Evolutionary conservation across 768 basidiomycete genomes (phyloP), one percentile per base, ranked within the genome.

Genomic region (Sporobolomyces phaffii): DNA sequence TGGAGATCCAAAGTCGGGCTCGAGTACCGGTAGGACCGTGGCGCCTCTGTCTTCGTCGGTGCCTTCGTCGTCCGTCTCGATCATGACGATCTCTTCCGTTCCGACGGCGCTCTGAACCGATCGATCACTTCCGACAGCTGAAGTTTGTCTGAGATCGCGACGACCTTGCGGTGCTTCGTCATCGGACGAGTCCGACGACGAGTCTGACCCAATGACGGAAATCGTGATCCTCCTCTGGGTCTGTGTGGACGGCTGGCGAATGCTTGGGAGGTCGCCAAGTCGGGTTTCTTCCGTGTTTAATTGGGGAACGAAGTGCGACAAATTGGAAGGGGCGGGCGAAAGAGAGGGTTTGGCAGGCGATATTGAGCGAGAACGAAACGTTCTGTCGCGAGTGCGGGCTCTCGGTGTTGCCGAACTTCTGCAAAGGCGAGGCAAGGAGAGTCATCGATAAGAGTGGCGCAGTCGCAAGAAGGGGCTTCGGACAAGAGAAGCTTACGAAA

Each of bases 191-290:
- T 29, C 13, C 1, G 58, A 60, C 3, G 45, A 29, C 13, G 61
- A 62, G 2, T 36, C 41, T 2, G 45, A 50, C 3, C 49, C 50
- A 3, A 43, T 9, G 48, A 51, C 24, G 6, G 63, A 65, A 50
- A 65, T 65, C 22, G 64, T 65, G 43, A 65, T 59, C 15, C 64
- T 40, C 0, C 64, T 38, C 24, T 52, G 48, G 26, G 31, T 34
- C 51, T 18, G 11, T 8, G 18, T 8, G 6, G 48, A 50, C 10
- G 10, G 10, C 20, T 41, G 40, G 20, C 40, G 11, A 41, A 41
- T 41, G 11, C 40, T 41, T 31, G 2, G 38, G 28, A 38, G 53
- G 7, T 34, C 10, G 53, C 15, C 13, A 3, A 14, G 34, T 31
- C 29, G 24, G 48, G 48, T 28, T 18, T 24, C n/a, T n/a, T n/a